phyloP scores from a whole-genome alignment of 2,329 filamentous ascomycete species.

The Kalaharituber pfeilii region DNA sequence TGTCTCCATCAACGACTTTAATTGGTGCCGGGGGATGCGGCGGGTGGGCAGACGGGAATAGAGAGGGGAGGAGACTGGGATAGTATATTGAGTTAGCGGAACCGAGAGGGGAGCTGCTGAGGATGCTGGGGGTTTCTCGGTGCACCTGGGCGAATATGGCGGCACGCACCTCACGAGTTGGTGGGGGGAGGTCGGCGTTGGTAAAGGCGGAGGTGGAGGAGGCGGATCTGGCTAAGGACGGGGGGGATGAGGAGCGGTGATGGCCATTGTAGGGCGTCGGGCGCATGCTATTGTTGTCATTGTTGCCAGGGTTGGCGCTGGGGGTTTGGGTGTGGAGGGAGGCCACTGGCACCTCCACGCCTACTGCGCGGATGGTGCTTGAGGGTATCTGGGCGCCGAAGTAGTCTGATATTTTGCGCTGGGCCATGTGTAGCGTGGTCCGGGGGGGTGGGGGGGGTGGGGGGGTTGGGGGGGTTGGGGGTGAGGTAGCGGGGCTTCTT shows the following conservation, averaged over 20 bases:
- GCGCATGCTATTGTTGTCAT: neutral
- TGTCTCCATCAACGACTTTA: neutral
- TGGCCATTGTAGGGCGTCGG: neutral
- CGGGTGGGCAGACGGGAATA: neutral
- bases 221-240: neutral
- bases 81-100: neutral
- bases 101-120: neutral
- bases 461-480: too few species aligned
- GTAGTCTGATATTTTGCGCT: too few species aligned
- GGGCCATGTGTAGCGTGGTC: too few species aligned
- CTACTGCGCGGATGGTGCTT: too few species aligned
- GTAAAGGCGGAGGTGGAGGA: neutral
- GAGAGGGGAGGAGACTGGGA: neutral
- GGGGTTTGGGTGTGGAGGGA: too few species aligned
- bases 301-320: too few species aligned
- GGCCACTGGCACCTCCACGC: too few species aligned
- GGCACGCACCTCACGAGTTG: neutral
- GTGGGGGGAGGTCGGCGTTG: neutral
- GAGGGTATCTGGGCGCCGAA: too few species aligned
- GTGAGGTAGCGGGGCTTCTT: too few species aligned
- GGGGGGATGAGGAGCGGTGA: too few species aligned
- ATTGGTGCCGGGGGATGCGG: neutral
- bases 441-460: too few species aligned
- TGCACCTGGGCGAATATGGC: neutral
- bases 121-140: neutral